Conservation (phyloP, 148 eudicot species). For the Cornus suecica region DNA sequence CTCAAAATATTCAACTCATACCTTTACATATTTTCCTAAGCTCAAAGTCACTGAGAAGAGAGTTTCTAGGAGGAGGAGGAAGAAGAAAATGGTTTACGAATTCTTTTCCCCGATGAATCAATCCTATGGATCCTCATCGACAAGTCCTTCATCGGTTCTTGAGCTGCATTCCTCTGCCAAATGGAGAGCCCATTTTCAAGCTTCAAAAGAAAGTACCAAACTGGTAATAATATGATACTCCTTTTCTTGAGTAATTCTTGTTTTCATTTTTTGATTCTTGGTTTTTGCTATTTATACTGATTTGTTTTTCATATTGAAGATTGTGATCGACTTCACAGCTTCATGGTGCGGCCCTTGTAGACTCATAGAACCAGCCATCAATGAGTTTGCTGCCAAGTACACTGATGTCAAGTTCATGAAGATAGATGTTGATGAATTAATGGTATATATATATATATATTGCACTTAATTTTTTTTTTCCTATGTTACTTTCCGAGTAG, state of each 20-base stretch:
- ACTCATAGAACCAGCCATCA: slow-evolving; percentile 47
- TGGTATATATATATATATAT: no score
- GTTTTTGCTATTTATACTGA: no score
- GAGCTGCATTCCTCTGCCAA: slow-evolving; percentile 30
- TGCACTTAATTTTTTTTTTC: no score
- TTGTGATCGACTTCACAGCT: slow-evolving; percentile 62
- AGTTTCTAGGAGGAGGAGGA: background rate
- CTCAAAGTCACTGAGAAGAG: background rate
- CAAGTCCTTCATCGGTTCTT: slow-evolving; percentile 13
- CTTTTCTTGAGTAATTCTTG: background rate
- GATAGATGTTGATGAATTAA: slow-evolving; percentile 70
- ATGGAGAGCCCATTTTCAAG: slow-evolving; percentile 43
- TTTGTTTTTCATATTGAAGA: no score
- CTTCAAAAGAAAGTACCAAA: slow-evolving; percentile 38
- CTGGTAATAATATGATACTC: slow-evolving; percentile 28
- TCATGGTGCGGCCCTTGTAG: slow-evolving; percentile 62
- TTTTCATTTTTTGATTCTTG: background rate
- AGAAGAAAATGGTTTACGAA: background rate
- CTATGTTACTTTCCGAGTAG: background rate
- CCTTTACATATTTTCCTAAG: background rate
- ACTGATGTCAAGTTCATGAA: slow-evolving; percentile 55
- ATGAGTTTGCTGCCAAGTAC: slow-evolving; percentile 50
- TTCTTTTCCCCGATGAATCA: background rate
- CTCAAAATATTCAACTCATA: background rate
- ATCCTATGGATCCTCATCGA: background rate